phyloP scores from a whole-genome alignment of 371 early-diverging fungal species.

The Spiromyces aspiralis region DNA sequence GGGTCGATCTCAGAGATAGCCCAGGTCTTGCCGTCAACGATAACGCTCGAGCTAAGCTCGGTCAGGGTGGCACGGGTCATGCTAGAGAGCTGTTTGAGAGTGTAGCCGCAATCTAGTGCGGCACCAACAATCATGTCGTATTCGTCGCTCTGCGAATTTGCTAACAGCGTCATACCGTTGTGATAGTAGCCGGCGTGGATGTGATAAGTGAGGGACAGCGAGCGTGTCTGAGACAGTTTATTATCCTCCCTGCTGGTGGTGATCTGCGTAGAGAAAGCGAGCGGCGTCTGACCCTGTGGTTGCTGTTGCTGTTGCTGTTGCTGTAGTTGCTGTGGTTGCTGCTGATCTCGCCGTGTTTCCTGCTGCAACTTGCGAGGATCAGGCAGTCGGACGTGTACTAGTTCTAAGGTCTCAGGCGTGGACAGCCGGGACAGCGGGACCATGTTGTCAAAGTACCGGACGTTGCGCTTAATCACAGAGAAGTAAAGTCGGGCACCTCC shows the following conservation, averaged over 20 bases:
- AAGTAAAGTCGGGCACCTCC: constrained; percentile 63
- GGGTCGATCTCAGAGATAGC: constrained; percentile 43
- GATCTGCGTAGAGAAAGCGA: too few species aligned
- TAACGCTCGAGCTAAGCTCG: constrained; percentile 20
- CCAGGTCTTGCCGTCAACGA: constrained; percentile 66
- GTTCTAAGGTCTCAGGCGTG: constrained; percentile 36
- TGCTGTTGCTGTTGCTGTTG: constrained; percentile 5
- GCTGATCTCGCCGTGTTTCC: background rate
- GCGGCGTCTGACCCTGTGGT: too few species aligned
- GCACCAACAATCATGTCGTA: constrained; percentile 42
- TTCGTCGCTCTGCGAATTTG: constrained; percentile 40
- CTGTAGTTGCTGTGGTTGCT: background rate
- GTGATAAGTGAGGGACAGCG: too few species aligned
- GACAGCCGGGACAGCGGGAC: background rate
- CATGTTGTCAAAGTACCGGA: constrained; percentile 6
- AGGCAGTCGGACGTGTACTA: constrained; percentile 55
- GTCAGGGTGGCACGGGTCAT: constrained; percentile 6
- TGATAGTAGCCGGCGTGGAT: constrained; percentile 42
- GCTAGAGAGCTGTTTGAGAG: constrained; percentile 21
- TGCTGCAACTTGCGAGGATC: background rate
- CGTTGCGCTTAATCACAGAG: constrained; percentile 20
- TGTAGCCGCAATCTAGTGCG: constrained; percentile 37
- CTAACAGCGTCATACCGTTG: constrained; percentile 43
- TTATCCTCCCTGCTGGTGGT: too few species aligned
- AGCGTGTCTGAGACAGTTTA: too few species aligned